Percentiles rank a stretch among this genome's conserved stretches.
These are phyloP conservation scores for Pichia norvegensis DNA, from an alignment of 1,139 yeast genomes.

Conservation along the genomic window DNA sequence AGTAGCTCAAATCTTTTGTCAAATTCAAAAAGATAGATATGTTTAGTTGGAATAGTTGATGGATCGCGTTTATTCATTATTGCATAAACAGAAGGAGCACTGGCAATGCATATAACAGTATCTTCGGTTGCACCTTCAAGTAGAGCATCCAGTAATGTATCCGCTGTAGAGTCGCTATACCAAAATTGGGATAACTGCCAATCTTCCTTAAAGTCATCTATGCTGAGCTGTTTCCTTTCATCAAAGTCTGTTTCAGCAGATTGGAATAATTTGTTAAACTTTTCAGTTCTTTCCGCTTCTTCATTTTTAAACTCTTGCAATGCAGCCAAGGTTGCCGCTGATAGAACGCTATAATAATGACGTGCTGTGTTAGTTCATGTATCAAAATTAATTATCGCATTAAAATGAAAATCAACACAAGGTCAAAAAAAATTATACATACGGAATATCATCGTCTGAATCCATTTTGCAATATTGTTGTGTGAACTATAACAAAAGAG, in stretches of 20 bases:
- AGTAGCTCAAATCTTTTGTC: constrained; percentile 68
- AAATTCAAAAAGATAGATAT: constrained; percentile 68
- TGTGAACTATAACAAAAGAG: neutral
- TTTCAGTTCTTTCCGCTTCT: constrained; percentile 50
- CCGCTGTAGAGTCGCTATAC: constrained; percentile 72
- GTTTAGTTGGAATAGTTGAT: constrained; percentile 50
- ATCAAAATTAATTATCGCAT: too few species aligned
- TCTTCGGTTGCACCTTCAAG: constrained; percentile 66
- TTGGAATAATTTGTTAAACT: constrained; percentile 49
- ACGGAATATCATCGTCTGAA: constrained; percentile 22
- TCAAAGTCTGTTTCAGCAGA: constrained; percentile 52
- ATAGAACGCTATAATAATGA: constrained; percentile 34
- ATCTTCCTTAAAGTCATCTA: constrained; percentile 64
- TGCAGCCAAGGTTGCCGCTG: constrained; percentile 72
- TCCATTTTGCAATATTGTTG: constrained; percentile 6
- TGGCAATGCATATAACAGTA: constrained; percentile 66
- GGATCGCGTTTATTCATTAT: constrained; percentile 54
- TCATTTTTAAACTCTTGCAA: constrained; percentile 63
- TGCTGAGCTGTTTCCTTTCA: constrained; percentile 24
- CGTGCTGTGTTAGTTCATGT: neutral
- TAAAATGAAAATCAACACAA: too few species aligned
- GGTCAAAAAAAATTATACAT: constrained; percentile 1
- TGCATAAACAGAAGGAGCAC: constrained; percentile 91
- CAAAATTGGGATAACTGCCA: constrained; percentile 94
- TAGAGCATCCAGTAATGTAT: constrained; percentile 55